Base-by-base conservation (phyloP, 2,329 filamentous ascomycete genomes). In the Cladosporium halotolerans region DNA sequence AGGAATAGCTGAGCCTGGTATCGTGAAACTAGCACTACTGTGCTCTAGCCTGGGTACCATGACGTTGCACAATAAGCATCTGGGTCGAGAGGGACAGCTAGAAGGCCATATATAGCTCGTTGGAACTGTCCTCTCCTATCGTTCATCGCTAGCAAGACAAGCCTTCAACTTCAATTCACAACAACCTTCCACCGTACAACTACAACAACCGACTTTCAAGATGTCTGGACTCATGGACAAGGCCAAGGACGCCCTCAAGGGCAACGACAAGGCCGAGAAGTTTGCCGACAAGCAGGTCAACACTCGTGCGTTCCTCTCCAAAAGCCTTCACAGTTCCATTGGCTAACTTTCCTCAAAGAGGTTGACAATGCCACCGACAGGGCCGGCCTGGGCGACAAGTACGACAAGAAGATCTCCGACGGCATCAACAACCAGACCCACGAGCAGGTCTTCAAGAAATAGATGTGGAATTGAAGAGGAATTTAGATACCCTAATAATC, bases 401-500 rank as follows among this genome's bases (percentile, higher is more conserved):
- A 62, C 52, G 60, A 62, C 38, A 56, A 59, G 52, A 59, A 60
- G 56, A 62, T 62, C 52, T 57, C 58, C 41, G 60, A 60, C 28
- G 54, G 56, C 13, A 53, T 60, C 46, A 60, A 62, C 50, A 62
- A 62, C 54, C 59, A 60, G 52, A 53, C 57, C 46, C 38, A 49
- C 46, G 46, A 49, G 28, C 46, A 49, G 36, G 23, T 49, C 36
- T 49, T 49, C 46, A 10, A 40, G 28, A 49, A 49, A 38, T 41
- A 49, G 28, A 49, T 7, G 16, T 28, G 1, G 7, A 7, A 28
- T 5, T 7, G 23, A 7, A 28, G 23, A 28, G 11, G 41, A 28
- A 28, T 28, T 7, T 5, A 4, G 63, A 68, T 41, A 60, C 58
- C 45, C 67, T 69, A 54, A 63, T 58, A 38, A 57, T 61, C 3